phyloP scores from a whole-genome alignment of 805 yeast genomes.

The Novakomyces olei region DNA sequence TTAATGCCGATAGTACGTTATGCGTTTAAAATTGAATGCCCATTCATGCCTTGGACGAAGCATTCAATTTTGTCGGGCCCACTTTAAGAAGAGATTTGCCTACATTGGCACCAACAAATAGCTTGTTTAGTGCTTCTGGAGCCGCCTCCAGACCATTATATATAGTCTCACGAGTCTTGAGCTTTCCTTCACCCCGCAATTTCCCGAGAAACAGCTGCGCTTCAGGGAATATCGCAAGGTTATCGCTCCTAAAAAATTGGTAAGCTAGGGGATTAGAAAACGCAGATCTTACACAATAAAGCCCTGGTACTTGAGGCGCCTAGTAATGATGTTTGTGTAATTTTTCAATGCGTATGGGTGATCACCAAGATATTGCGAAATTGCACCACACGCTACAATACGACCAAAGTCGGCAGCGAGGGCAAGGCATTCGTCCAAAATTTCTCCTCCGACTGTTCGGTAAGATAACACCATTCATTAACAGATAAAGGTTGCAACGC shows the following conservation, averaged over 20 bases:
- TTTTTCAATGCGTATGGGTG: conserved; percentile 17
- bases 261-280: no score
- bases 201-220: no score
- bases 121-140: conserved; percentile 7
- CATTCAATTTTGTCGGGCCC: no score
- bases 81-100: conserved; percentile 10
- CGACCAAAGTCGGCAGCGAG: conserved; percentile 17
- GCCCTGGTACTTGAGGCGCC: conserved; percentile 31
- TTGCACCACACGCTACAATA: conserved; percentile 41
- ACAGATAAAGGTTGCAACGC: no score
- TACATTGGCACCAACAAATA: conserved; percentile 10
- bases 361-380: conserved; percentile 32
- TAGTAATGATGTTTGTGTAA: conserved; percentile 25
- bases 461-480: no score
- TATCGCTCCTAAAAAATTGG: no score
- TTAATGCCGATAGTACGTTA: no score
- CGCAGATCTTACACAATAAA: no score
- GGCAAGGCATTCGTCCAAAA: conserved; percentile 25
- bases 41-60: no score
- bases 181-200: conserved; percentile 6
- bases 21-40: no score
- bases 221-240: no score
- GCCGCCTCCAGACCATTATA: conserved; percentile 9
- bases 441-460: conserved; percentile 38
- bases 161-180: conserved; percentile 8